phyloP scores from a whole-genome alignment of 495 filamentous ascomycete species.

The Beverwykella pulmonaria region DNA sequence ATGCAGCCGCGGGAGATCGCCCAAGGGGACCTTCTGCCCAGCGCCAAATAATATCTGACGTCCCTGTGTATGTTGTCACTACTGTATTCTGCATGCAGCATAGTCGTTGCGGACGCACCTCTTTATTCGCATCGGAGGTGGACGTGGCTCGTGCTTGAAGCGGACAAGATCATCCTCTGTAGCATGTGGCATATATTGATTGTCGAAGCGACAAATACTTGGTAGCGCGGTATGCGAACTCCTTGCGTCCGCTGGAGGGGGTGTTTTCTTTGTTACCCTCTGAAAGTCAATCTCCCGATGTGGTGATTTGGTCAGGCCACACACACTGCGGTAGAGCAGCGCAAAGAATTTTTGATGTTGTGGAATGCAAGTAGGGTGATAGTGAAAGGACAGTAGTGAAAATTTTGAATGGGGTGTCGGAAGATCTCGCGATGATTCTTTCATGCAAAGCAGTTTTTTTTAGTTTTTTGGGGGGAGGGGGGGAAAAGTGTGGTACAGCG shows the following conservation, averaged over 20 bases:
- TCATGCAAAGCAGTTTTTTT: conserved; percentile 15
- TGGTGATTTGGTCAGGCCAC: neutral
- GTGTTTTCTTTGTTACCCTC: neutral
- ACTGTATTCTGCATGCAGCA: conserved; percentile 3
- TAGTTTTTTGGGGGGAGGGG: no score
- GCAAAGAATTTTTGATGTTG: no score
- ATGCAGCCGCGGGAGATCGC: conserved; percentile 25
- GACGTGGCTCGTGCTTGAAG: conserved; percentile 2
- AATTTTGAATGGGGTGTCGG: conserved; percentile 17
- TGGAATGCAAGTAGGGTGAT: no score
- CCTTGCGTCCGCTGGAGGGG: neutral
- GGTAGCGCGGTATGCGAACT: neutral
- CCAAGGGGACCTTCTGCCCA: neutral
- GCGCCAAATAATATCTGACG: neutral
- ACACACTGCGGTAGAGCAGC: no score
- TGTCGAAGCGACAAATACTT: neutral
- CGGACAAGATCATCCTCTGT: neutral
- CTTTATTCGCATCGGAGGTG: conserved; percentile 2
- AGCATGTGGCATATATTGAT: conserved; percentile 2
- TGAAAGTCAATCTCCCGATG: neutral
- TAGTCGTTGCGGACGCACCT: neutral
- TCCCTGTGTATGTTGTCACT: neutral
- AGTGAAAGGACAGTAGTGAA: neutral
- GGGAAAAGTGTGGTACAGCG: no score
- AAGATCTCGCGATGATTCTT: conserved; percentile 14